Conservation (phyloP, 73 alveolate species). For the Tetrahymena elliotti region DNA sequence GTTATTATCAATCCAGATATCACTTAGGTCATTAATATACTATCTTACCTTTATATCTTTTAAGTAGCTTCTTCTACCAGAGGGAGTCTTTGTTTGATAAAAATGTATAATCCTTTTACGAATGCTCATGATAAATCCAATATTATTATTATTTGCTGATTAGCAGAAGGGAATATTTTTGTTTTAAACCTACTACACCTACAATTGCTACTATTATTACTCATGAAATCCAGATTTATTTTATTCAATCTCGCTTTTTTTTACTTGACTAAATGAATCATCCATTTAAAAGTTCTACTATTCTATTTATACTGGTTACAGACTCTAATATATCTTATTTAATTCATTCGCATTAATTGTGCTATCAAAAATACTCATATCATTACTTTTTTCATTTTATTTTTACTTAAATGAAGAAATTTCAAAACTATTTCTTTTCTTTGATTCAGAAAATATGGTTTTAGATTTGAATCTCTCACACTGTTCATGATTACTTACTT, state of each 20-base stretch:
- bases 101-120: background rate
- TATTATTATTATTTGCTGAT: background rate
- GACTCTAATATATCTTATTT: background rate
- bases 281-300: background rate
- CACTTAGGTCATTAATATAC: background rate
- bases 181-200: background rate
- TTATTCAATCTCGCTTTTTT: background rate
- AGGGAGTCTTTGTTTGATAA: background rate
- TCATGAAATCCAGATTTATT: background rate
- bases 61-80: background rate
- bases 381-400: background rate
- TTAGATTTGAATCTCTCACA: background rate
- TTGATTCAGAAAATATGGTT: background rate
- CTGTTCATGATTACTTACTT: background rate
- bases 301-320: background rate
- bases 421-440: background rate
- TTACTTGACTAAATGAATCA: background rate
- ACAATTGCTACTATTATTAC: too few relatives aligned
- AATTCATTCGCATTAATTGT: background rate
- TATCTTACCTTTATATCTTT: background rate
- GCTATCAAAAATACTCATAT: background rate
- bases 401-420: background rate
- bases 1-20: background rate
- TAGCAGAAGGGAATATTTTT: background rate
- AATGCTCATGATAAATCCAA: background rate